Percentiles rank a stretch among this genome's conserved stretches.
phyloP scores from a whole-genome alignment of 2,329 filamentous ascomycete species.

The Talaromyces sp. region DNA sequence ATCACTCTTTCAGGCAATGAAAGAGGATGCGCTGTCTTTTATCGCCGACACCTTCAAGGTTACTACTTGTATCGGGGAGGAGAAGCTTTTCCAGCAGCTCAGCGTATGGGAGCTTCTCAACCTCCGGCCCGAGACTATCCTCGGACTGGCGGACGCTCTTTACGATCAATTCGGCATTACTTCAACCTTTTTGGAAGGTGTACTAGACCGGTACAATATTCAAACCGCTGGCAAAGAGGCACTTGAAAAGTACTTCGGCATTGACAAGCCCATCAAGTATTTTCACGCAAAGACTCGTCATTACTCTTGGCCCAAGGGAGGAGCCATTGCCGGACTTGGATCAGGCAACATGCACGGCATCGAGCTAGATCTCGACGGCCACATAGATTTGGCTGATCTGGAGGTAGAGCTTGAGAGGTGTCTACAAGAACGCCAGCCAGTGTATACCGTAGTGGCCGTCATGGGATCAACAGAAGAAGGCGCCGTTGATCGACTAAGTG shows the following conservation, averaged over 20 bases:
- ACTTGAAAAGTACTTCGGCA: background rate
- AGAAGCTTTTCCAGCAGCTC: background rate
- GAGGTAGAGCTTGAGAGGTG: background rate
- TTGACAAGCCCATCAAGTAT: slow-evolving; percentile 23
- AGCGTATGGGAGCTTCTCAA: background rate
- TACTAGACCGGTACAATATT: background rate
- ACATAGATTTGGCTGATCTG: background rate
- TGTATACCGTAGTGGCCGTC: slow-evolving; percentile 43
- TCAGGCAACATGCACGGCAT: background rate
- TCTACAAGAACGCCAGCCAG: slow-evolving; percentile 21
- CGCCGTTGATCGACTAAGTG: slow-evolving; percentile 38
- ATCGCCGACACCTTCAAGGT: background rate
- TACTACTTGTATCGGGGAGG: background rate
- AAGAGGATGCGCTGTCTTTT: background rate
- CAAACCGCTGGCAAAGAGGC: background rate
- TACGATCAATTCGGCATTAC: background rate
- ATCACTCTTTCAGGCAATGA: background rate
- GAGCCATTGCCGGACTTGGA: slow-evolving; percentile 15
- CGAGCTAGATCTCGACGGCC: background rate
- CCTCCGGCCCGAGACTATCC: background rate
- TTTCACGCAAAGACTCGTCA: slow-evolving; percentile 41
- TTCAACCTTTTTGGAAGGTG: background rate
- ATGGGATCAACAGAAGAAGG: slow-evolving; percentile 48
- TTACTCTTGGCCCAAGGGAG: slow-evolving; percentile 48
- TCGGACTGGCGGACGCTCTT: background rate